Evolutionary conservation across 2,329 filamentous ascomycete species (phyloP), one percentile per base, ranked within the genome.

Genomic region (Furcasterigmium sp.): DNA sequence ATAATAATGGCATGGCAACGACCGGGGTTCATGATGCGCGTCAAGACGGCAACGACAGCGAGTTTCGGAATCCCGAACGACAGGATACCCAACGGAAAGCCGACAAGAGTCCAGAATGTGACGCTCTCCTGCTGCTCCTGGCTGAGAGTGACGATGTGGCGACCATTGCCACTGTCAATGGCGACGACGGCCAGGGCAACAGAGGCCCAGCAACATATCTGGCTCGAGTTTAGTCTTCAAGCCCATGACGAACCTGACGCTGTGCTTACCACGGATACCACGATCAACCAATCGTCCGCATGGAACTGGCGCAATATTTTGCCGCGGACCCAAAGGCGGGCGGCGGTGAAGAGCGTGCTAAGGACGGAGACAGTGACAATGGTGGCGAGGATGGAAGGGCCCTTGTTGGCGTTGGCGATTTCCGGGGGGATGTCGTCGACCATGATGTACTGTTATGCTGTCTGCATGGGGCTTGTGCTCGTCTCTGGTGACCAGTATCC

Each of bases 41-140:
- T 56, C 5, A 71, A 54, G 3, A 71, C 57, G 3, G 57, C 53
- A 8, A 68, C 59, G 30, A 68, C 65, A 26, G 65, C 66, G 9
- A 69, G 54, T 51, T 71, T 71, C 5, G 67, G 68, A 1, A 69
- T 41, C 2, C 49, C 58, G 43, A 71, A 69, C 3, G 64, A 62
- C 45, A 66, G 46, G 9, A 70, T 51, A 4, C 64, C 64, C 3
- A 63, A 59, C 1, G 55, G 51, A 44, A 69, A 69, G 17, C 56
- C 60, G 29, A 59, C 51, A 11, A 64, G 54, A 5, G 61, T 67
- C 49, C 57, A 70, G 26, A 63, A 50, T n/a, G 62, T 54, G 23
- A 58, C 55, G 11, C 49, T 51, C 5, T 51, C 47, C 37, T 64
- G 49, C 6, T 69, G 52, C 0, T 57, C 45, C 6, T 50, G 34